Evolutionary conservation across 163 green algal species (phyloP).

Genomic region (Scenedesmus sp.): DNA sequence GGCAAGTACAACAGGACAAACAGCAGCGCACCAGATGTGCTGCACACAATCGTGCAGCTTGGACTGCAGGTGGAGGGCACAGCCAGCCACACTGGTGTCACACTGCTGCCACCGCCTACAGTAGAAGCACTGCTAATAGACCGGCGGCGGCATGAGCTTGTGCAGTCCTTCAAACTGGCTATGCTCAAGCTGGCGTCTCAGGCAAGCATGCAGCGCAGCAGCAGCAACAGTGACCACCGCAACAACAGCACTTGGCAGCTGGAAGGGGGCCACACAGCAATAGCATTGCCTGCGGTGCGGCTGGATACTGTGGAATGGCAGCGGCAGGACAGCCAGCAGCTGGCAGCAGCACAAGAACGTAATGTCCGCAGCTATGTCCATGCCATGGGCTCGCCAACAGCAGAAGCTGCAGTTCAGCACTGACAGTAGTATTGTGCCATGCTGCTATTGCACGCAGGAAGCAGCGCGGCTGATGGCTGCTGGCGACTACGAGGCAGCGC

Average conservation of each 20-base stretch:
- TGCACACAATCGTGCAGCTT: conserved; percentile 73
- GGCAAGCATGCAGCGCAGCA: conserved; percentile 47
- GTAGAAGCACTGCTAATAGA: conserved; percentile 75
- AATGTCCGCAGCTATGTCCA: too few species aligned
- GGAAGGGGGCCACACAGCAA: not conserved
- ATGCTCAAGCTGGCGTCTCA: conserved; percentile 86
- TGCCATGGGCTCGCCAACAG: not conserved
- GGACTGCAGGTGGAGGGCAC: conserved; percentile 75
- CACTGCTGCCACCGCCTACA: conserved; percentile 72
- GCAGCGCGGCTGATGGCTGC: conserved; percentile 80
- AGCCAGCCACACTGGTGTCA: conserved; percentile 62
- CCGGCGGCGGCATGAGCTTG: conserved; percentile 71
- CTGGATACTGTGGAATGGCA: too few species aligned
- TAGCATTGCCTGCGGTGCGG: not conserved
- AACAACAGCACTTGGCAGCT: not conserved
- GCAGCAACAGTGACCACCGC: not conserved
- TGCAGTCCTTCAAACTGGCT: conserved; percentile 85
- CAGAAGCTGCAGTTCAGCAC: not conserved
- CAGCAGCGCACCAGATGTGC: conserved; percentile 66
- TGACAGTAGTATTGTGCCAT: not conserved
- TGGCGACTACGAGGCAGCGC: conserved; percentile 83
- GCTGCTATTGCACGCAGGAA: conserved; percentile 62
- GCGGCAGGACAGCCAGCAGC: not conserved
- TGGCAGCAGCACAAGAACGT: not conserved
- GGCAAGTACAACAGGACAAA: conserved; percentile 75